phyloP scores from a whole-genome alignment of 1,284 basidiomycete species.

The Austroboletus niveus region DNA sequence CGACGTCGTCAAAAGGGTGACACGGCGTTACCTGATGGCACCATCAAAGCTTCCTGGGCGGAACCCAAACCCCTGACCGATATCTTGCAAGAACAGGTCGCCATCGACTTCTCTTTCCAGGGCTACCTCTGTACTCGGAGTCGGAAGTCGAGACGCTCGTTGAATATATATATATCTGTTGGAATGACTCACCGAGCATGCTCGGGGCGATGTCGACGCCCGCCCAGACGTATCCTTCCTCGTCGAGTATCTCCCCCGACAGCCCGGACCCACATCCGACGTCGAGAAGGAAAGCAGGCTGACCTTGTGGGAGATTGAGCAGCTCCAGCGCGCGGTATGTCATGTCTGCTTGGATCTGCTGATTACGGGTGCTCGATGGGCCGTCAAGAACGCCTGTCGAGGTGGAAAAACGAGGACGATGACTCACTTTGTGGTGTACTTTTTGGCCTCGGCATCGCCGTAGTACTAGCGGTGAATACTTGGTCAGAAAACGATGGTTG shows the following conservation, averaged over 20 bases:
- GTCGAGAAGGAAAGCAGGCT: constrained; percentile 86
- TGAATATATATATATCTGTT: neutral
- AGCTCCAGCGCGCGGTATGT: constrained; percentile 94
- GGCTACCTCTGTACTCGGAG: constrained; percentile 73
- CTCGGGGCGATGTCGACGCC: constrained; percentile 96
- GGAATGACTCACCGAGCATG: constrained; percentile 77
- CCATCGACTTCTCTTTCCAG: constrained; percentile 92
- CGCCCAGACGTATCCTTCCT: constrained; percentile 92
- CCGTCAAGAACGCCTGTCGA: neutral
- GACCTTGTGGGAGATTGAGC: constrained; percentile 74
- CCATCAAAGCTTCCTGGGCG: constrained; percentile 97
- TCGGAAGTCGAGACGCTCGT: neutral
- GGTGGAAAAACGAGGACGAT: neutral
- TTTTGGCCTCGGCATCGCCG: constrained; percentile 91
- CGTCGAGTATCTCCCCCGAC: constrained; percentile 96
- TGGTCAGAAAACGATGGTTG: constrained; percentile 12
- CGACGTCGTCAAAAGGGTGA: neutral
- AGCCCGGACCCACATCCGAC: constrained; percentile 98
- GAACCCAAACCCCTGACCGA: constrained; percentile 93
- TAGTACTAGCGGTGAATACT: constrained; percentile 70
- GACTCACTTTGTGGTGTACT: constrained; percentile 92
- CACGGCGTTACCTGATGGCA: constrained; percentile 79
- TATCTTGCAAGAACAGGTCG: constrained; percentile 90
- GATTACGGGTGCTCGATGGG: constrained; percentile 79
- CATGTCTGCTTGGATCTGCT: constrained; percentile 98